Evolutionary conservation across 495 filamentous ascomycete genomes (phyloP).

Genomic region (Thermothielavioides terrestris): DNA sequence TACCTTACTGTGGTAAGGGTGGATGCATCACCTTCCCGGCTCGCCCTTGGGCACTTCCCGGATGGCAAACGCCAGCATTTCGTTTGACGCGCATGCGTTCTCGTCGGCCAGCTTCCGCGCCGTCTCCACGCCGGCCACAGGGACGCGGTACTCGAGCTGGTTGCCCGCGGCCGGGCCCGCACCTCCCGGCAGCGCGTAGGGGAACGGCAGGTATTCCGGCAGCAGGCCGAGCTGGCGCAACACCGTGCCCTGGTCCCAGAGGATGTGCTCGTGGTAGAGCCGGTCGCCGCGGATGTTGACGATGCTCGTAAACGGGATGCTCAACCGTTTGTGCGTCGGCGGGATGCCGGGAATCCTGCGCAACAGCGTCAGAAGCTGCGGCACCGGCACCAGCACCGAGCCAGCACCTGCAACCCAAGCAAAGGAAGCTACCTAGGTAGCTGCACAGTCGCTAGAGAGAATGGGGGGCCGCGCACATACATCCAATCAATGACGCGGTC

Average conservation of each 20-base stretch:
- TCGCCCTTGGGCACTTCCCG: not conserved
- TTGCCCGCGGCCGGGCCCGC: conserved; percentile 30
- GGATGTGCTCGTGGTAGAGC: conserved; percentile 74
- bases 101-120: conserved; percentile 60
- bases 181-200: conserved; percentile 42
- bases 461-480: too few relatives aligned
- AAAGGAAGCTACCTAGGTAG: too few relatives aligned
- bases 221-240: conserved; percentile 69
- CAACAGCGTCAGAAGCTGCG: not conserved
- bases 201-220: conserved; percentile 49
- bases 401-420: too few relatives aligned
- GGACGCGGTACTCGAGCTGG: conserved; percentile 53
- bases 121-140: conserved; percentile 59
- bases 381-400: too few relatives aligned
- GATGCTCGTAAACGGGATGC: conserved; percentile 65
- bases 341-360: conserved; percentile 58
- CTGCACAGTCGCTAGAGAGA: too few relatives aligned
- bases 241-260: conserved; percentile 82
- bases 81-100: conserved; percentile 51
- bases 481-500: conserved; percentile 69
- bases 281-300: conserved; percentile 66
- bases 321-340: conserved; percentile 57
- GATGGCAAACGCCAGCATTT: conserved; percentile 44
- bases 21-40: too few relatives aligned
- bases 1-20: too few relatives aligned